These are phyloP conservation scores for Penicillium sp. DNA, from an alignment of 2,329 filamentous ascomycete species.

Conservation along the genomic window DNA sequence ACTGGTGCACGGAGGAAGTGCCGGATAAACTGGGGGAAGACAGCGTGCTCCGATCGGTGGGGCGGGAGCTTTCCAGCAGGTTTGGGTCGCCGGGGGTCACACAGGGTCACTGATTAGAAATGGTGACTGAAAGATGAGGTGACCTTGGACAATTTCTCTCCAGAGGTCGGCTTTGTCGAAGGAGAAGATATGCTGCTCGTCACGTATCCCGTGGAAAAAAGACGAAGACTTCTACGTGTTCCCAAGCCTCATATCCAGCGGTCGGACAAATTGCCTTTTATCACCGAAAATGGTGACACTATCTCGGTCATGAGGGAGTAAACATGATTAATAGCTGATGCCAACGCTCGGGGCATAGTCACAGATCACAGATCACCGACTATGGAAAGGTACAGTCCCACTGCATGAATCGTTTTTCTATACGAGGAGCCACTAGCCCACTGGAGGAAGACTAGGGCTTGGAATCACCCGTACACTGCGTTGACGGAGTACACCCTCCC, in stretches of 20 bases:
- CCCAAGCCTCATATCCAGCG: not conserved
- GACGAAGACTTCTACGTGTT: not conserved
- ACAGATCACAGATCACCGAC: not conserved
- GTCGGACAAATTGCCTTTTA: conserved; percentile 1
- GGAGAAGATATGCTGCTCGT: not conserved
- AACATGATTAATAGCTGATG: not conserved
- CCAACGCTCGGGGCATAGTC: not conserved
- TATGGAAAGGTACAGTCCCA: not conserved
- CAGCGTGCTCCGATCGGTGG: conserved; percentile 10
- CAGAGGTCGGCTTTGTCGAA: not conserved
- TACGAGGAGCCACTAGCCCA: too few species aligned
- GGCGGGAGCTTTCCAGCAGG: not conserved
- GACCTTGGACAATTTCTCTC: too few species aligned
- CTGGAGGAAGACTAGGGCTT: not conserved
- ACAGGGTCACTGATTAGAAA: not conserved
- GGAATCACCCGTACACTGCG: too few species aligned
- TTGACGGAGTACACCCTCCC: not conserved
- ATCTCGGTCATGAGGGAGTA: not conserved
- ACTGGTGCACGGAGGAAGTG: not conserved
- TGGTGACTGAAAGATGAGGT: not conserved
- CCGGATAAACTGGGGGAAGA: conserved; percentile 6
- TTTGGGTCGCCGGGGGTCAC: not conserved
- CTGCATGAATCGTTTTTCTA: not conserved
- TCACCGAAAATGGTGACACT: conserved; percentile 4
- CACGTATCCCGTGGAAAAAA: not conserved